Percentiles rank a stretch among this genome's conserved stretches.
phyloP scores from a whole-genome alignment of 2,329 filamentous ascomycete genomes.

The Venturia effusa region DNA sequence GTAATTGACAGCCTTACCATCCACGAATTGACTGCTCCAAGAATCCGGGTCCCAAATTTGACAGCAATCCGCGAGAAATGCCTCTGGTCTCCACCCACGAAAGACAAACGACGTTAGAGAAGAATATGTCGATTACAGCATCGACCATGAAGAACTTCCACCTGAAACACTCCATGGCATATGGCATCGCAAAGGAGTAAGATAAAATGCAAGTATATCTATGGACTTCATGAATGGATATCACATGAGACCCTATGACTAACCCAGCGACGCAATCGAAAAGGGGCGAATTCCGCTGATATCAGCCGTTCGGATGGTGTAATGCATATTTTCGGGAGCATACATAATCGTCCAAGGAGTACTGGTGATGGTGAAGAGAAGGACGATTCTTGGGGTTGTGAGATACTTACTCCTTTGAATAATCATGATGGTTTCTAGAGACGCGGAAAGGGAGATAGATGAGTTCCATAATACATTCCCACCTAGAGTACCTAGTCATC shows the following conservation, averaged over 20 bases:
- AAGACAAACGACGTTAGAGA: neutral
- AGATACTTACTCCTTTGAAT: too few species aligned
- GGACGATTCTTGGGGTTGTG: neutral
- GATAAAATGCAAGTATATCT: constrained; percentile 6
- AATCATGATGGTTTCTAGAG: constrained; percentile 32
- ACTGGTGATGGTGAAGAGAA: neutral
- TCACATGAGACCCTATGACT: neutral
- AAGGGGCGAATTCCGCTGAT: constrained; percentile 19
- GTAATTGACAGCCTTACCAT: neutral
- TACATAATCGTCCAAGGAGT: constrained; percentile 39
- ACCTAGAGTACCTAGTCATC: constrained; percentile 26
- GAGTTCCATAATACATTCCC: too few species aligned
- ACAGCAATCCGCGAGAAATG: neutral
- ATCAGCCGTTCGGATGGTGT: constrained; percentile 38
- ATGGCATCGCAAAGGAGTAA: constrained; percentile 12
- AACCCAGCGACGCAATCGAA: constrained; percentile 3
- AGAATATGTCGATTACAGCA: neutral
- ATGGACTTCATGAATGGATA: constrained; percentile 2
- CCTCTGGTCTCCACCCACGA: constrained; percentile 6
- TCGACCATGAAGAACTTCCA: constrained; percentile 13
- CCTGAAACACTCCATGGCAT: constrained; percentile 13
- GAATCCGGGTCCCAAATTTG: neutral
- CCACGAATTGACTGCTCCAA: neutral
- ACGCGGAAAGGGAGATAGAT: constrained; percentile 22
- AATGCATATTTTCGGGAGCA: constrained; percentile 39